These are phyloP conservation scores for Telfairia occidentalis DNA, from an alignment of 331 rosid genomes.

Conservation along the genomic window DNA sequence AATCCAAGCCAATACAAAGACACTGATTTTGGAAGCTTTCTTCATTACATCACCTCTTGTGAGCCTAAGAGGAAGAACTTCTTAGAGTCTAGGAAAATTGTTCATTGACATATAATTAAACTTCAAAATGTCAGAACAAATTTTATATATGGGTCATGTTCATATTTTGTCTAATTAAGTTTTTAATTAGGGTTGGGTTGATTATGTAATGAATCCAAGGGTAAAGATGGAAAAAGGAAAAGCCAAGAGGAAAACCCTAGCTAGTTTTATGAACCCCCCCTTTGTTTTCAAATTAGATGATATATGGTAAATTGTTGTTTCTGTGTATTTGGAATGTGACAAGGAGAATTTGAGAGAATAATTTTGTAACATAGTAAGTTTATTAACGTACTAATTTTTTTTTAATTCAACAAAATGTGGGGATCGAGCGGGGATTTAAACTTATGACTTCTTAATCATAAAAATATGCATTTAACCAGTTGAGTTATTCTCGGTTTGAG, in stretches of 20 bases:
- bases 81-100: conserved; percentile 23
- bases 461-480: too few species aligned
- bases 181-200: background rate
- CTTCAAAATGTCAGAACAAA: background rate
- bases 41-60: conserved; percentile 14
- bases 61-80: conserved; percentile 23
- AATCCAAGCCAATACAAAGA: conserved; percentile 29
- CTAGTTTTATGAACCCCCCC: background rate
- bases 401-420: too few species aligned
- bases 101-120: background rate
- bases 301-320: background rate
- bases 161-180: background rate
- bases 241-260: background rate
- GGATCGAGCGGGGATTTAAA: too few species aligned
- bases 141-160: too few species aligned
- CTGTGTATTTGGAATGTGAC: background rate
- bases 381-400: too few species aligned
- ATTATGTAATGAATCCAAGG: background rate
- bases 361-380: too few species aligned
- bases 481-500: too few species aligned
- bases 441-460: too few species aligned
- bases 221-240: background rate
- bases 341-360: background rate
- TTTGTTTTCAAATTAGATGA: background rate
- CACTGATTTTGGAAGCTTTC: conserved; percentile 23